A percentile compares a stretch with the other conserved stretches of the same genome.
These are phyloP conservation scores for Amaranthus cruentus DNA, from an alignment of 148 eudicot species.

Conservation along the genomic window DNA sequence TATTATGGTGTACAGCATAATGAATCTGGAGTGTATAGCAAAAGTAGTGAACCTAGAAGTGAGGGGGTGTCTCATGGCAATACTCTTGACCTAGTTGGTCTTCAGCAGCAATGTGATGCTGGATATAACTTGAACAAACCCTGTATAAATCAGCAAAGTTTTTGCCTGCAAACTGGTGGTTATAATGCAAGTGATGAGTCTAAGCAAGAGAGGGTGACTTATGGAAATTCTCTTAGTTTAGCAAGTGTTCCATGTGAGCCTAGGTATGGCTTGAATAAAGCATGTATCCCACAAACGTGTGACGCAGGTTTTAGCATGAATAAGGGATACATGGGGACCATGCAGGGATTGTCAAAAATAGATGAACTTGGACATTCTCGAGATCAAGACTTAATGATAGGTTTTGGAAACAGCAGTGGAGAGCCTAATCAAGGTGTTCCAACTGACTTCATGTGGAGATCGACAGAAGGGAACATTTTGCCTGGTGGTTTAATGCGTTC, in stretches of 20 bases:
- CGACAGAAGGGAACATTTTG: slow-evolving; percentile 43
- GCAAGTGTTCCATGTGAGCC: slow-evolving; percentile 42
- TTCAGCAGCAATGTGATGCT: slow-evolving; percentile 26
- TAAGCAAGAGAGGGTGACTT: slow-evolving; percentile 40
- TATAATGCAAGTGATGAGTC: slow-evolving; percentile 37
- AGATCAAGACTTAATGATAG: slow-evolving; percentile 53
- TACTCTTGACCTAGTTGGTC: slow-evolving; percentile 25
- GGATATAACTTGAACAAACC: slow-evolving; percentile 35
- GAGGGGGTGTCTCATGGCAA: slow-evolving; percentile 28
- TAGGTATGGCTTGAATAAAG: slow-evolving; percentile 42
- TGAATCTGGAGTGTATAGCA: slow-evolving; percentile 25
- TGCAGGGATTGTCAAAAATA: slow-evolving; percentile 49
- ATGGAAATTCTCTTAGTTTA: slow-evolving; percentile 44
- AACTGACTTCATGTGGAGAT: slow-evolving; percentile 59
- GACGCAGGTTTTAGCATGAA: slow-evolving; percentile 43
- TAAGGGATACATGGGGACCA: slow-evolving; percentile 35
- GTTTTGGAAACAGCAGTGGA: slow-evolving; percentile 48
- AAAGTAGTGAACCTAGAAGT: slow-evolving; percentile 19
- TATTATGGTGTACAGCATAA: slow-evolving; percentile 18
- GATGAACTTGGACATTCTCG: slow-evolving; percentile 41
- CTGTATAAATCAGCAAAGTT: slow-evolving; percentile 38
- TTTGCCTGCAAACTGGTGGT: slow-evolving; percentile 35
- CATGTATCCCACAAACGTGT: slow-evolving; percentile 38
- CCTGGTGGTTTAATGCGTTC: slow-evolving; percentile 45
- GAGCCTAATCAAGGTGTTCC: slow-evolving; percentile 42